Evolutionary conservation across 345 rosid species (phyloP), one percentile per base, ranked within the genome.

Genomic region (Rubroshorea leprosula): DNA sequence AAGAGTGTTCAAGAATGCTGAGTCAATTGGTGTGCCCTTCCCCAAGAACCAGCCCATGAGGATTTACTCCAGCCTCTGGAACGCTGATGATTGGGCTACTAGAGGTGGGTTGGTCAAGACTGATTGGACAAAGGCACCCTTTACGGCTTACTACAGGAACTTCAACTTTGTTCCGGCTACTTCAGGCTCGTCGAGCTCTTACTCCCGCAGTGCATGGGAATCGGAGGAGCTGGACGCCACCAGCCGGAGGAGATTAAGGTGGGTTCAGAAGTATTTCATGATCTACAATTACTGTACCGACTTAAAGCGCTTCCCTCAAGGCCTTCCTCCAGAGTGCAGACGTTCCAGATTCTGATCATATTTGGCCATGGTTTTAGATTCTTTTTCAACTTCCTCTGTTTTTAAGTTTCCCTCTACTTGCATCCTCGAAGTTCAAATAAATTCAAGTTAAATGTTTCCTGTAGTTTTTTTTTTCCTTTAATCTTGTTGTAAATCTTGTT

Each of bases 181-280:
- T 24, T 29, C 70, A 43, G 21, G 45, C 54, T 59, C 59, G 16
- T 61, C 47, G 26, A 47, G 19, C 8, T 51, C 72, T 7, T 59
- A 54, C 54, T 46, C n/a, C n/a, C n/a, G 15, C 25, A 38, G 54
- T 17, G 49, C 46, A 22, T 82, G 82, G 85, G 56, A 66, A 6
- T 66, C 70, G 0, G 70, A 70, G 56, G 56, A 58, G 66, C 68
- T 80, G 0, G 85, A 72, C 57, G 12, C 71, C 0, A 60, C 72
- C 20, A 51, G 66, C 45, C 72, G 52, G 51, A 54, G 49, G 57
- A 72, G 69, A 57, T 61, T 83, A 2, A 70, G 68, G 51, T 72
- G 78, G 84, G 87, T 74, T 39, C 80, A 74, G 23, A 68, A 58
- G 31, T 79, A 74, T 38, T 66, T 48, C 47, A 66, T 74, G 66